These are phyloP conservation scores for Cladophialophora immunda DNA, from an alignment of 2,329 filamentous ascomycete genomes.

Conservation along the genomic window DNA sequence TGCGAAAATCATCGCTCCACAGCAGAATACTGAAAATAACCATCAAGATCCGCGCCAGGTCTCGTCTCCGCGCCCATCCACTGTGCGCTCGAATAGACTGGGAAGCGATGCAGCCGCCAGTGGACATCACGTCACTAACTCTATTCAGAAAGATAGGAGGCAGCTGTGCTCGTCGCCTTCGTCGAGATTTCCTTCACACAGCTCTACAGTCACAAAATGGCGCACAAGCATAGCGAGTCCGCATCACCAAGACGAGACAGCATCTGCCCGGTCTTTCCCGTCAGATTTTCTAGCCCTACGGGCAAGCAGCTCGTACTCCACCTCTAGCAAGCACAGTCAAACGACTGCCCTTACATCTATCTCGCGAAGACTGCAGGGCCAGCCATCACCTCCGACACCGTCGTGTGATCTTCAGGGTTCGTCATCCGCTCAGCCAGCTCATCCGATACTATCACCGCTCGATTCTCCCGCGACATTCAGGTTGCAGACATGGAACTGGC, in stretches of 20 bases:
- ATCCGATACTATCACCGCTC: not conserved
- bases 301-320: not conserved
- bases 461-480: not conserved
- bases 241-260: not conserved
- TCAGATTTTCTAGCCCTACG: not conserved
- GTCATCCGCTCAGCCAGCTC: not conserved
- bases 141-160: not conserved
- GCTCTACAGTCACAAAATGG: not conserved
- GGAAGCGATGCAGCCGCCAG: not conserved
- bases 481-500: not conserved
- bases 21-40: not conserved
- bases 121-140: not conserved
- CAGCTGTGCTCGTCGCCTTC: not conserved
- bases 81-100: not conserved
- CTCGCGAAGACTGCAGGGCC: not conserved
- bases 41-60: not conserved
- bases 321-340: not conserved
- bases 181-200: not conserved
- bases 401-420: not conserved
- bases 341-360: not conserved
- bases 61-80: not conserved
- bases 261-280: not conserved
- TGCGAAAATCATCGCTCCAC: not conserved
- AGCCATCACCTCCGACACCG: not conserved
- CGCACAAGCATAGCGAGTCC: not conserved